These are phyloP conservation scores for Penicillium brasilianum DNA, from an alignment of 2,329 filamentous ascomycete species.

Conservation along the genomic window DNA sequence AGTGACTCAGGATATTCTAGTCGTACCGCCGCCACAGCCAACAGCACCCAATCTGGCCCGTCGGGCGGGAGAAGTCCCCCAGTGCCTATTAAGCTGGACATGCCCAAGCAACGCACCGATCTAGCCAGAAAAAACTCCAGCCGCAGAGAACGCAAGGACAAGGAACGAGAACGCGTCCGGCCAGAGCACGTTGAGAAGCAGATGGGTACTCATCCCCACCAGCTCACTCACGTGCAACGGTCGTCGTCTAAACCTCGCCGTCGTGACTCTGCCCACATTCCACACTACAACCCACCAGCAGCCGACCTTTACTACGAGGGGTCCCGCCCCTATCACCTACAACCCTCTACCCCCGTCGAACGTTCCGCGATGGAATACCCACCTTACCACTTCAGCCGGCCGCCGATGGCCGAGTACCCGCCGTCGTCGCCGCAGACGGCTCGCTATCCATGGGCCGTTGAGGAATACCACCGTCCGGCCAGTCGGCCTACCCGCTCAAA, in stretches of 20 bases:
- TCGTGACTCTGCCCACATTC: conserved; percentile 37
- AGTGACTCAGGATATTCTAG: conserved; percentile 69
- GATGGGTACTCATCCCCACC: conserved; percentile 39
- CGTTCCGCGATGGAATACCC: conserved; percentile 39
- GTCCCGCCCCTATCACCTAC: conserved; percentile 42
- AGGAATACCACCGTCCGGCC: conserved; percentile 39
- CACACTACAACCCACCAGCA: conserved; percentile 39
- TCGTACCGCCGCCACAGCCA: conserved; percentile 59
- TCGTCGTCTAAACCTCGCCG: conserved; percentile 43
- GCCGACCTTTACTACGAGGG: conserved; percentile 44
- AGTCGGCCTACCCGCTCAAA: conserved; percentile 39
- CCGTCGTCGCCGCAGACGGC: conserved; percentile 39
- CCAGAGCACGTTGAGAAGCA: conserved; percentile 41
- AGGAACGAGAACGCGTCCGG: conserved; percentile 36
- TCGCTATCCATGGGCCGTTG: conserved; percentile 36
- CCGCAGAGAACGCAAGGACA: conserved; percentile 41
- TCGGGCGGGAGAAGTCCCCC: conserved; percentile 46
- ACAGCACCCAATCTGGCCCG: conserved; percentile 58
- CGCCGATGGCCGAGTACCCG: conserved; percentile 37
- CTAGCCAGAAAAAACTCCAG: conserved; percentile 36
- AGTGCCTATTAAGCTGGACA: conserved; percentile 45
- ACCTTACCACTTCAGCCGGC: conserved; percentile 36
- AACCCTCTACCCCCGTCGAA: conserved; percentile 38
- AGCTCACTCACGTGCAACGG: conserved; percentile 36
- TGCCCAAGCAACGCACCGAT: conserved; percentile 37